These are phyloP conservation scores for Platanthera guangdongensis DNA, from an alignment of 106 monocot genomes.

Conservation along the genomic window DNA sequence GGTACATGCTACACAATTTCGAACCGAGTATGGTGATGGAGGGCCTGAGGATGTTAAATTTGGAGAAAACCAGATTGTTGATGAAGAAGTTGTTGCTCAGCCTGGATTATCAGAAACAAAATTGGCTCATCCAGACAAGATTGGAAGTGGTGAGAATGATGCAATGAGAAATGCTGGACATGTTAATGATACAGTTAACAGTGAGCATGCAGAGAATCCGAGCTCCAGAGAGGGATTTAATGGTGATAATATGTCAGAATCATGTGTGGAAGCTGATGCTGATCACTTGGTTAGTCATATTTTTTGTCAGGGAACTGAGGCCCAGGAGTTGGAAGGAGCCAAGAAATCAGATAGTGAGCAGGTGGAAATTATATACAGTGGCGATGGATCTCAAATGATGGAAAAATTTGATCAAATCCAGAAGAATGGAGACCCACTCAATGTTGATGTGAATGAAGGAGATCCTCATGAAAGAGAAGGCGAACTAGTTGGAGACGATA, in stretches of 20 bases:
- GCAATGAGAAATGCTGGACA: not conserved
- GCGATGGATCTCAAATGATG: not conserved
- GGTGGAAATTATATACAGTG: not conserved
- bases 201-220: not conserved
- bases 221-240: not conserved
- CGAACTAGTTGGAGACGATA: not conserved
- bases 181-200: not conserved
- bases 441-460: not conserved
- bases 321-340: not conserved
- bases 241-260: not conserved
- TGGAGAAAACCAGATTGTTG: not conserved
- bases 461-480: not conserved
- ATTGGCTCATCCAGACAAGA: not conserved
- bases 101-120: not conserved
- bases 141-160: not conserved
- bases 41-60: not conserved
- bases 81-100: not conserved
- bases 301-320: not conserved
- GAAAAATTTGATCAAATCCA: not conserved
- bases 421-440: not conserved
- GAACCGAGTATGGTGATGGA: not conserved
- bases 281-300: not conserved
- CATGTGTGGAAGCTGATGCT: not conserved
- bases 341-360: not conserved
- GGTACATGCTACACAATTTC: not conserved